Percentiles rank a stretch among this genome's conserved stretches.
phyloP scores from a whole-genome alignment of 2,329 filamentous ascomycete genomes.

The Beauveria brongniartii region DNA sequence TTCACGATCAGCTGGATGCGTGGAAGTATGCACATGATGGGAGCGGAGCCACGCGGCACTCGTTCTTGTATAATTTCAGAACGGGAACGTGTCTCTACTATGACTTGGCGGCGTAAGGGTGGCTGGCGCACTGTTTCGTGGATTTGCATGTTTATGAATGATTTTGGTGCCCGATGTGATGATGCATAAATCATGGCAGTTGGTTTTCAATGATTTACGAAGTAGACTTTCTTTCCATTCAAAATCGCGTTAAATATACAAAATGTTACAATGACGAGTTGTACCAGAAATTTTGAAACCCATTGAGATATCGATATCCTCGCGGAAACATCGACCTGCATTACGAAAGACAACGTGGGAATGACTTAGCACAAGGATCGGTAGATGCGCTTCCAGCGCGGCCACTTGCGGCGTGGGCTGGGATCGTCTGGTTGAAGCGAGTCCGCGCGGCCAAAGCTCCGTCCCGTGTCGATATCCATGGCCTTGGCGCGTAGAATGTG shows the following conservation, averaged over 20 bases:
- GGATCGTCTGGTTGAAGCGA: conserved; percentile 21
- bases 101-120: conserved; percentile 44
- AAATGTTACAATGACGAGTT: not conserved
- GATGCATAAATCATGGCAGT: not conserved
- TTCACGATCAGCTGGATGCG: conserved; percentile 65
- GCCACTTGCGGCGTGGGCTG: conserved; percentile 18
- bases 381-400: conserved; percentile 22
- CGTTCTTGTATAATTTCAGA: conserved; percentile 87
- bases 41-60: conserved; percentile 53
- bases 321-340: not conserved
- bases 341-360: not conserved
- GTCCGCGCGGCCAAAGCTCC: conserved; percentile 26
- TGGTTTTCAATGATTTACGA: not conserved
- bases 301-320: not conserved
- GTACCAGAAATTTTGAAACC: not conserved
- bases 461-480: conserved; percentile 71
- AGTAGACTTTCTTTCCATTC: not conserved
- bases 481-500: conserved; percentile 52
- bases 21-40: conserved; percentile 52
- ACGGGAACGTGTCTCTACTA: conserved; percentile 81
- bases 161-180: not conserved
- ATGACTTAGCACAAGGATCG: conserved; percentile 17
- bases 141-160: too few species aligned
- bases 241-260: not conserved
- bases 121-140: too few species aligned